Conservation (phyloP, 2,329 filamentous ascomycete genomes). For the Teratosphaeria epicoccoides region DNA sequence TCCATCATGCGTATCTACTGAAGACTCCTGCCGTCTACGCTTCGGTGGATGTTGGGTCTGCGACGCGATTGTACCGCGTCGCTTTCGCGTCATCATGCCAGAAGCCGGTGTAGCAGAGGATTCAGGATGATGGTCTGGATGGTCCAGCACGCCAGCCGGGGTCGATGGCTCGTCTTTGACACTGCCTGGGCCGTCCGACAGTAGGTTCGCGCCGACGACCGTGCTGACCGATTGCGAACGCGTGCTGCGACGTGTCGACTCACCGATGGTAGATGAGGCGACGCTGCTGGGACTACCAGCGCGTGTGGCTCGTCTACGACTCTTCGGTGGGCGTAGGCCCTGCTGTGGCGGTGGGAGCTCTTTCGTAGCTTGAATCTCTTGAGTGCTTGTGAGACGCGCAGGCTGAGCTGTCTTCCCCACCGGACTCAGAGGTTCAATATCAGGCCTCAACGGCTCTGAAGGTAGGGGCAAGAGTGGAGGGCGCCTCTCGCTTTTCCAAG, state of each 20-base stretch:
- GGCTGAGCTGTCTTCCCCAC: constrained; percentile 3
- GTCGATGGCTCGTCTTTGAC: constrained; percentile 40
- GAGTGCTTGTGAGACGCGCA: constrained; percentile 4
- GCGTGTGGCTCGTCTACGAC: constrained; percentile 6
- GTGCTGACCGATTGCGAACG: constrained; percentile 40
- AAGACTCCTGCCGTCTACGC: constrained; percentile 31
- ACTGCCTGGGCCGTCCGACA: constrained; percentile 25
- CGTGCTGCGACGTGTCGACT: constrained; percentile 34
- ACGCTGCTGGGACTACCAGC: constrained; percentile 28
- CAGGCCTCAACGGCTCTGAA: constrained; percentile 13
- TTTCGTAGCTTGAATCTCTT: constrained; percentile 5
- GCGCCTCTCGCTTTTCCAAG: constrained; percentile 23
- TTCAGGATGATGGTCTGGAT: constrained; percentile 21
- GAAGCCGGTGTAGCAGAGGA: constrained; percentile 15
- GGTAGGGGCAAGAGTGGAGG: constrained; percentile 17
- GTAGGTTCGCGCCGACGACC: constrained; percentile 34
- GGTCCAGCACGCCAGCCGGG: constrained; percentile 33
- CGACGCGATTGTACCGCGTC: constrained; percentile 26
- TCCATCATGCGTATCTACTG: constrained; percentile 1
- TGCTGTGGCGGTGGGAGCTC: constrained; percentile 6
- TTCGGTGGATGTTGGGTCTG: constrained; percentile 24
- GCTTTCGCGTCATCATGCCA: constrained; percentile 20
- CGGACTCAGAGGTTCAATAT: constrained; percentile 26
- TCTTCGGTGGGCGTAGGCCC: constrained; percentile 1
- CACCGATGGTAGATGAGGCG: constrained; percentile 37